Conservation (phyloP, 2,329 filamentous ascomycete species). For the Pseudopyricularia javanii region DNA sequence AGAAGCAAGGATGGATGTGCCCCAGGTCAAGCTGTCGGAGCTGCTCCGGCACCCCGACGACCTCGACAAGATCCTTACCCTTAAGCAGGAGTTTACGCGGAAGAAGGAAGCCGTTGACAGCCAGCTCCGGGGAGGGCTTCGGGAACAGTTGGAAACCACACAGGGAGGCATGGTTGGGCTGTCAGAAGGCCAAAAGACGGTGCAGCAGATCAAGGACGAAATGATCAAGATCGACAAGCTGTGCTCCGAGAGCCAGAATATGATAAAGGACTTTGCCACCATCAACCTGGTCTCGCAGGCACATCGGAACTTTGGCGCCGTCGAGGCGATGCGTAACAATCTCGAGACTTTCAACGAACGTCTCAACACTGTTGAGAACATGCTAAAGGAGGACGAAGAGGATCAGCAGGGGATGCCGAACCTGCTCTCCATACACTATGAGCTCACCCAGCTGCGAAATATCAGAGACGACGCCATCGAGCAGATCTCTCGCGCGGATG, state of each 20-base stretch:
- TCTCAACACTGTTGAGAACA: slow-evolving; percentile 60
- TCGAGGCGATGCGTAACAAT: slow-evolving; percentile 84
- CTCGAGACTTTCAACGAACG: slow-evolving; percentile 78
- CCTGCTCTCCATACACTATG: slow-evolving; percentile 78
- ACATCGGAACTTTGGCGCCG: slow-evolving; percentile 89
- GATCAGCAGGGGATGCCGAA: slow-evolving; percentile 88
- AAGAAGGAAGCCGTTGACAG: slow-evolving; percentile 89
- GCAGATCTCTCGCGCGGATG: slow-evolving; percentile 72
- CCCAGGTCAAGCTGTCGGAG: slow-evolving; percentile 74
- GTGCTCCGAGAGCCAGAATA: slow-evolving; percentile 92
- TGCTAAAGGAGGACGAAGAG: slow-evolving; percentile 73
- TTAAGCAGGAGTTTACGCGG: slow-evolving; percentile 86
- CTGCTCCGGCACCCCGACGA: slow-evolving; percentile 92
- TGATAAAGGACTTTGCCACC: slow-evolving; percentile 91
- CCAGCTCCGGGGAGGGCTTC: slow-evolving; percentile 76
- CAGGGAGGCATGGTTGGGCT: slow-evolving; percentile 87
- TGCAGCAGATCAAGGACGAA: slow-evolving; percentile 91
- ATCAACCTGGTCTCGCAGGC: slow-evolving; percentile 89
- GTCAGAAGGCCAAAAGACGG: slow-evolving; percentile 78
- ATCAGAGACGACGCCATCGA: slow-evolving; percentile 95
- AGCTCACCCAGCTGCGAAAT: slow-evolving; percentile 81
- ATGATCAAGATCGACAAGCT: slow-evolving; percentile 98
- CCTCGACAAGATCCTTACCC: slow-evolving; percentile 81
- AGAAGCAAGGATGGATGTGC: slow-evolving; percentile 44
- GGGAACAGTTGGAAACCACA: slow-evolving; percentile 87